Evolutionary conservation across 140 eudicot genomes (phyloP).

Genomic region (Artemisia princeps): DNA sequence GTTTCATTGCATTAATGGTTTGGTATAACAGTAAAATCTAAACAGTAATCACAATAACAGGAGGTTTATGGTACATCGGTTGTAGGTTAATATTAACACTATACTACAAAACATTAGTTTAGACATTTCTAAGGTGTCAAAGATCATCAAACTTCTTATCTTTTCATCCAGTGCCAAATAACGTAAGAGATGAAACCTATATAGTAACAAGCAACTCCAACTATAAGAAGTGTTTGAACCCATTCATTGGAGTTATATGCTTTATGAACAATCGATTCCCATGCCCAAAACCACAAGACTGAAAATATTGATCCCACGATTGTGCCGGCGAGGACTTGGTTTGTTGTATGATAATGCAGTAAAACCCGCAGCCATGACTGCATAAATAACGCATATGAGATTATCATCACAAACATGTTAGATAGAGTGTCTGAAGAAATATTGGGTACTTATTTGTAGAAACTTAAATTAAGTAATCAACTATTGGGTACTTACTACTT

Average conservation of each 20-base stretch:
- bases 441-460: no score
- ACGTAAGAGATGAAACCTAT: constrained; percentile 34
- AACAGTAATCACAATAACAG: no score
- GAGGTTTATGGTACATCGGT: no score
- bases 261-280: constrained; percentile 36
- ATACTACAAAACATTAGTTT: no score
- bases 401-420: background rate
- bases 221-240: constrained; percentile 36
- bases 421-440: no score
- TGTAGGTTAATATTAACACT: no score
- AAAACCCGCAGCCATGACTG: constrained; percentile 74
- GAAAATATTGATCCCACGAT: constrained; percentile 43
- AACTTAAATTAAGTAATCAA: no score
- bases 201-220: constrained; percentile 35
- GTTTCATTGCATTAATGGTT: no score
- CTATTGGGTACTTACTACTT: no score
- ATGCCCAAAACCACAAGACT: constrained; percentile 58
- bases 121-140: background rate
- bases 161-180: constrained; percentile 33
- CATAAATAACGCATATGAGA: background rate
- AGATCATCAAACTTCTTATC: constrained; percentile 1
- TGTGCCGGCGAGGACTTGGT: constrained; percentile 52
- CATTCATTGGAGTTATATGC: constrained; percentile 37
- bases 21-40: no score
- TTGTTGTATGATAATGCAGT: constrained; percentile 40